Evolutionary conservation across 2,329 filamentous ascomycete species (phyloP), one percentile per base, ranked within the genome.

Genomic region (Coniochaeta ligniaria): DNA sequence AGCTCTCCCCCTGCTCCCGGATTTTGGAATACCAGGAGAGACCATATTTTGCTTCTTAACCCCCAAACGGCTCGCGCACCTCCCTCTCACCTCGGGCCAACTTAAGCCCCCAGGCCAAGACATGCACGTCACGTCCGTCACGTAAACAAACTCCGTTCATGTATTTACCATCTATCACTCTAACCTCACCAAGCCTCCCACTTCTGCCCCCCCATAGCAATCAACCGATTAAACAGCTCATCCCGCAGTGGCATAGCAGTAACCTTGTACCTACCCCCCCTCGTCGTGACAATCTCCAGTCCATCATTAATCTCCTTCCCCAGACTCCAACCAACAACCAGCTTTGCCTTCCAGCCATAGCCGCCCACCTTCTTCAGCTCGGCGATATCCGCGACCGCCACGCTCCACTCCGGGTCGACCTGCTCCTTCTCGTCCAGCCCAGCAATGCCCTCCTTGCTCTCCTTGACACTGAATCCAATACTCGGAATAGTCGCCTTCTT

Each of bases 311-410:
- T 84, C 71, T 93, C 86, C 56, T 86, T 80, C 0, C 85, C 83
- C 67, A 91, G 81, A 0, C 89, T 87, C 90, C 91, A 92, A 0
- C 91, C 90, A 0, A 95, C 89, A 1, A 95, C 81, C 57, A 95
- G 75, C 76, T 92, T 94, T 1, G 86, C 86, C 74, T 95, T 96
- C 91, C 91, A 96, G 0, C 91, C 90, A 38, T 93, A 78, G 0
- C 91, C 91, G 5, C 91, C 91, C 1, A 93, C 77, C 74, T 96
- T 96, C 71, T 86, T 89, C 59, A 96, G 69, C 71, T 93, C 90
- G 58, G 72, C 76, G 54, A 96, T 88, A 17, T 94, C 88, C 0
- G 80, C 80, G 3, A 95, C 81, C 0, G 89, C 80, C 0, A 95
- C 78, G 6, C 82, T 87, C 83, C 90, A 96, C 0, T 83, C 72